phyloP scores from a whole-genome alignment of 768 basidiomycete species.

The Mycena sanguinolenta region DNA sequence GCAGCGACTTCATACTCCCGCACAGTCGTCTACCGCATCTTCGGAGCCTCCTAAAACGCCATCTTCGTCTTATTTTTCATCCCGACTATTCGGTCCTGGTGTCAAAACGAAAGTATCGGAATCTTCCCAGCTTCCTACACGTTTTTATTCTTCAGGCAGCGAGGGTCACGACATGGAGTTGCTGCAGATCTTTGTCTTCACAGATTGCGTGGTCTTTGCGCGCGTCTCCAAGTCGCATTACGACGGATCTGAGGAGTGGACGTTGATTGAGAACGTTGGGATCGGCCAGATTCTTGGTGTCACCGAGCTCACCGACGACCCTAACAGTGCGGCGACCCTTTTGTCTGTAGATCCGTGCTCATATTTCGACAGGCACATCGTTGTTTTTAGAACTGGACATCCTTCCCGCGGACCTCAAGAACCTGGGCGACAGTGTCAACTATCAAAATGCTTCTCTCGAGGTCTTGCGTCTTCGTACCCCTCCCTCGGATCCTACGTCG shows the following conservation, averaged over 20 bases:
- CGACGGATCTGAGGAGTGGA: conserved; percentile 31
- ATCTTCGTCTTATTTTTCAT: conserved; percentile 21
- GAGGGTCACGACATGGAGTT: not conserved
- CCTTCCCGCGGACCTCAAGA: conserved; percentile 28
- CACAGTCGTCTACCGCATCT: conserved; percentile 21
- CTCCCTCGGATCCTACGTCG: conserved; percentile 10
- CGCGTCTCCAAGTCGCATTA: conserved; percentile 15
- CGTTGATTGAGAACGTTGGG: conserved; percentile 22
- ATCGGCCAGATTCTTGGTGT: conserved; percentile 26
- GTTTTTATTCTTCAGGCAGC: not conserved
- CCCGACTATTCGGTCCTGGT: not conserved
- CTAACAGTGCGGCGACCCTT: conserved; percentile 1
- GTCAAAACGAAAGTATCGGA: conserved; percentile 1
- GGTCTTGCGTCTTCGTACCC: conserved; percentile 28
- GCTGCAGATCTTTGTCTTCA: conserved; percentile 35
- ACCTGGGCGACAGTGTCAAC: conserved; percentile 14
- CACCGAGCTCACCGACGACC: conserved; percentile 12
- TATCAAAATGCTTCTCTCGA: conserved; percentile 26
- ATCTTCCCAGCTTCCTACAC: not conserved
- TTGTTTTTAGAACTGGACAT: conserved; percentile 31
- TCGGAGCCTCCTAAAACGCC: conserved; percentile 24
- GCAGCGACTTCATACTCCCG: conserved; percentile 16
- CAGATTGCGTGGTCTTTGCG: conserved; percentile 32
- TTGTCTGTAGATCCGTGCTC: not conserved
- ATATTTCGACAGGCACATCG: conserved; percentile 15